These are phyloP conservation scores for Graphiopsis chlorocephala DNA, from an alignment of 2,329 filamentous ascomycete genomes.

Conservation along the genomic window DNA sequence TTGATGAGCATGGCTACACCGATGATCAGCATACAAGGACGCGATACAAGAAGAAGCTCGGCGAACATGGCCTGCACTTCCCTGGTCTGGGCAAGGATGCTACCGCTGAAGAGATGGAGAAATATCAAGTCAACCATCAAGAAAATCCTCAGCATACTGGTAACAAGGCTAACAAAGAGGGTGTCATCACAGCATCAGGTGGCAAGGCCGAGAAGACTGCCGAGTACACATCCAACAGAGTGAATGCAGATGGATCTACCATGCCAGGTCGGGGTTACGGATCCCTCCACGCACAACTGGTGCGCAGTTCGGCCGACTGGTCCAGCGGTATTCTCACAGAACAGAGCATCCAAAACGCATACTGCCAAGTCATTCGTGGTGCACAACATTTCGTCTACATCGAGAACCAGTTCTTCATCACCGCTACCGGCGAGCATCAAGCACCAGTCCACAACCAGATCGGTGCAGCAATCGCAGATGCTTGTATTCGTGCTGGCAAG, in stretches of 20 bases:
- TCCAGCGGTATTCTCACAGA: slow-evolving; percentile 84
- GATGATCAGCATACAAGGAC: slow-evolving; percentile 29
- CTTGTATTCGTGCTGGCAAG: slow-evolving; percentile 74
- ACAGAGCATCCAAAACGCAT: slow-evolving; percentile 84
- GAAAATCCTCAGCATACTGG: slow-evolving; percentile 34
- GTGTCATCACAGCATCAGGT: slow-evolving; percentile 32
- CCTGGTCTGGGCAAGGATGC: slow-evolving; percentile 21
- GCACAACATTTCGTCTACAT: slow-evolving; percentile 95
- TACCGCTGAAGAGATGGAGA: slow-evolving; percentile 12
- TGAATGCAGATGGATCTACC: slow-evolving; percentile 19
- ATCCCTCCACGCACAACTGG: slow-evolving; percentile 75
- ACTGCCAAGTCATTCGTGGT: slow-evolving; percentile 77
- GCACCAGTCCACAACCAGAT: slow-evolving; percentile 83
- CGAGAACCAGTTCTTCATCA: slow-evolving; percentile 98
- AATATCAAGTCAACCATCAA: slow-evolving; percentile 22
- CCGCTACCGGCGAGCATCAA: slow-evolving; percentile 86
- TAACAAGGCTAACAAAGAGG: slow-evolving; percentile 34
- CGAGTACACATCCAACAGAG: slow-evolving; percentile 26
- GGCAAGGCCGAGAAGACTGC: slow-evolving; percentile 32
- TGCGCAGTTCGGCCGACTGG: slow-evolving; percentile 92
- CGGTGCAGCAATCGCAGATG: slow-evolving; percentile 85
- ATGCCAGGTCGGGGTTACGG: slow-evolving; percentile 43
- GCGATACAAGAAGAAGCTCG: slow-evolving; percentile 27
- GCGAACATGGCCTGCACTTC: slow-evolving; percentile 21
- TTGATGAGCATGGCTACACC: slow-evolving; percentile 35